phyloP scores from a whole-genome alignment of 2,329 filamentous ascomycete species.

The Paecilomyces dactylethromorphus region DNA sequence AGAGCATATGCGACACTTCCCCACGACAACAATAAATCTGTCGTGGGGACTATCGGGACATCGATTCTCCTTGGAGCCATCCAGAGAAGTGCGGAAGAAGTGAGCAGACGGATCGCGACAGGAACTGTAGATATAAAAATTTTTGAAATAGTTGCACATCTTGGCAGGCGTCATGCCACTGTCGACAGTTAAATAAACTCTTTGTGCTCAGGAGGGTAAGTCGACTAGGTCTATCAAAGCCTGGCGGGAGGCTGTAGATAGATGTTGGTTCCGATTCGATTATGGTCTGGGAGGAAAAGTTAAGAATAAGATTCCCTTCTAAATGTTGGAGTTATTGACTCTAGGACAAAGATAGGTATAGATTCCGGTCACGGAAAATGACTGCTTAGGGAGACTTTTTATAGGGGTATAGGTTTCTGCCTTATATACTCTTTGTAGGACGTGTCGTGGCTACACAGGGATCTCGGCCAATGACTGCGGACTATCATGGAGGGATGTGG shows the following conservation, averaged over 20 bases:
- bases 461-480: not conserved
- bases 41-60: constrained; percentile 64
- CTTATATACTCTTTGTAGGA: not conserved
- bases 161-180: constrained; percentile 2
- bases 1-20: constrained; percentile 52
- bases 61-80: constrained; percentile 54
- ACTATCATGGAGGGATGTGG: not conserved
- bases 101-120: constrained; percentile 64
- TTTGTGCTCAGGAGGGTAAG: not conserved
- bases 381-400: not conserved
- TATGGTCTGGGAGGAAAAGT: not conserved
- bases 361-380: not conserved
- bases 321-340: not conserved
- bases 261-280: not conserved
- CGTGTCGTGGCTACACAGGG: not conserved
- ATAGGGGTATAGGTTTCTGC: not conserved
- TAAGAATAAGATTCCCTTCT: not conserved
- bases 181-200: not conserved
- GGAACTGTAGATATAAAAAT: constrained; percentile 69
- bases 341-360: not conserved
- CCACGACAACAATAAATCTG: constrained; percentile 64
- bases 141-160: constrained; percentile 61
- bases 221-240: not conserved
- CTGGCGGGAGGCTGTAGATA: not conserved
- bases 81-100: constrained; percentile 63